phyloP scores from a whole-genome alignment of 306 rosid species.

The Vachellia collinsii region DNA sequence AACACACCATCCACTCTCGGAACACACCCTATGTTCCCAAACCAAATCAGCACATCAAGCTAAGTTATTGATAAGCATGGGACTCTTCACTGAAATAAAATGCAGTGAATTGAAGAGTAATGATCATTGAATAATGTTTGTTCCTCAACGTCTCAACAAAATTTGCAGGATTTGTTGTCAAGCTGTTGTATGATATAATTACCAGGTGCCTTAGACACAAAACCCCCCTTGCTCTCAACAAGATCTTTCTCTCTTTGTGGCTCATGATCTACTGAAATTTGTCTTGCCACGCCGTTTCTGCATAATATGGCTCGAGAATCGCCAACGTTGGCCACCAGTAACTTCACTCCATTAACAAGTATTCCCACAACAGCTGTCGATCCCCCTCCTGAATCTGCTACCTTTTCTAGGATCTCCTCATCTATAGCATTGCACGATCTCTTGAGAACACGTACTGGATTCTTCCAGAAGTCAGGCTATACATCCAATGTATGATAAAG shows the following conservation, averaged over 20 bases:
- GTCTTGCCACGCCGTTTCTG: constrained; percentile 50
- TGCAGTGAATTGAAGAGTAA: background rate
- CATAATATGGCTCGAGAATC: constrained; percentile 64
- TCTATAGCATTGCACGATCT: constrained; percentile 54
- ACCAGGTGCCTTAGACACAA: constrained; percentile 53
- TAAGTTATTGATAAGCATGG: too few species aligned
- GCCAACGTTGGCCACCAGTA: constrained; percentile 57
- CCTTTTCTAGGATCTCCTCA: constrained; percentile 52
- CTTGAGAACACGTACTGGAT: constrained; percentile 59
- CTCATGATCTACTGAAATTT: constrained; percentile 60
- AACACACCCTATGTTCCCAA: constrained; percentile 41
- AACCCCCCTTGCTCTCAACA: constrained; percentile 68
- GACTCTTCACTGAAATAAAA: background rate
- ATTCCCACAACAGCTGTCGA: constrained; percentile 72
- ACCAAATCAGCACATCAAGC: background rate
- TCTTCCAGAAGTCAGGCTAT: constrained; percentile 61
- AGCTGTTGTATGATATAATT: background rate
- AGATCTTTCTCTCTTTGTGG: constrained; percentile 55
- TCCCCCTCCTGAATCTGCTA: constrained; percentile 53
- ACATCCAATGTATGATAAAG: constrained; percentile 19
- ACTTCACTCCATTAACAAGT: constrained; percentile 52
- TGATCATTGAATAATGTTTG: background rate
- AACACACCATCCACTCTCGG: constrained; percentile 68
- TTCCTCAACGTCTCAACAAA: too few species aligned
- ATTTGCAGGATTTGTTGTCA: background rate